Evolutionary conservation across 352 stramenopile genomes (phyloP), one percentile per base, ranked within the genome.

Genomic region (Globisporangium sylvaticum): DNA sequence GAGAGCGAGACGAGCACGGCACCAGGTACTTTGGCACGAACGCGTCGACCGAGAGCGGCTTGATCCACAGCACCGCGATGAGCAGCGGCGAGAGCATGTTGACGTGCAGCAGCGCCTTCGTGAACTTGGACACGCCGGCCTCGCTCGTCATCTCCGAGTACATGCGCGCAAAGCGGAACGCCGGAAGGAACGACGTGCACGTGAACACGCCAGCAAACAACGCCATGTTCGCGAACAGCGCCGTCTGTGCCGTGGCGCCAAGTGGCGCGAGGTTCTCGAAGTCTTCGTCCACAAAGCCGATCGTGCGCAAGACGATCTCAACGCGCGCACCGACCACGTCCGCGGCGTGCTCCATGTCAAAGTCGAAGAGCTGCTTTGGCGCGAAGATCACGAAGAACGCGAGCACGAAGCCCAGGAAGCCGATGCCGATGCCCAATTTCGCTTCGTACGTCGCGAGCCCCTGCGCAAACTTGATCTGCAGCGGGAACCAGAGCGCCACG

Each of bases 101-200:
- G 62, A 91, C 50, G 62, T 94, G 83, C 42, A 94, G 68, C 29
- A 91, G 69, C 27, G 81, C 24, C 65, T 88, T 91, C 39, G 42
- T 65, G 74, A 10, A 68, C 7, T 0, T 67, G 27, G 69, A 74
- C 10, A 67, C 73, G 42, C 76, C 67, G 25, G 73, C 70, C 65
- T 84, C 77, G 14, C 76, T 77, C 50, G 83, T 81, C 77, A 92
- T 83, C 62, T 88, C 86, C 55, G 68, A 71, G 70, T 94, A 94
- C 77, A 92, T 94, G 54, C 86, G 81, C 22, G 86, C 80, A 58
- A 94, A 94, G 55, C 86, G 77, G 53, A 94, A 91, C 4, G 77
- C 81, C 20, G 86, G 86, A 9, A 94, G 64, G 60, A 94, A 91
- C 32, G 72, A 75, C 34, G 83, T 91, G 70, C 72, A 78, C 20